Conservation (phyloP, 2,329 filamentous ascomycete genomes). For the Ceratocystis smalleyi region DNA sequence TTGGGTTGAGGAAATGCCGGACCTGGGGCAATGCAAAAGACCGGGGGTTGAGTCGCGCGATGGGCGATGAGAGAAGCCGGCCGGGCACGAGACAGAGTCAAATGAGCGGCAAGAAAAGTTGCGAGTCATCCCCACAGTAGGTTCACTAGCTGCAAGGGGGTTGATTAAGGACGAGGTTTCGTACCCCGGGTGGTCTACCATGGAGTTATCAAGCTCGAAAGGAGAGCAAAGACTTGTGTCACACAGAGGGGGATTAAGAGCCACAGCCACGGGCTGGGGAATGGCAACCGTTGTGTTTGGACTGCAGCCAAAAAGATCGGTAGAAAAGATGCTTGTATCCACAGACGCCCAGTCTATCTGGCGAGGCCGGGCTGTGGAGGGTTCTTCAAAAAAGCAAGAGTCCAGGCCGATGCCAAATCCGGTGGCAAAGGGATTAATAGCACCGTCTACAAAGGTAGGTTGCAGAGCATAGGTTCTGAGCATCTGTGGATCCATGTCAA, state of each 20-base stretch:
- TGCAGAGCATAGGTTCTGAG: background rate
- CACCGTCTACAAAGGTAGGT: background rate
- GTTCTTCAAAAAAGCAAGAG: background rate
- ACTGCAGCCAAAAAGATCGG: background rate
- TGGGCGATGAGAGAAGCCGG: background rate
- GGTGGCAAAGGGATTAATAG: background rate
- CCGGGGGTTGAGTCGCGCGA: background rate
- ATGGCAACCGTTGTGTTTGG: background rate
- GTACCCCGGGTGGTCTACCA: background rate
- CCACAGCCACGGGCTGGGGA: background rate
- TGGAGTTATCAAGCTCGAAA: background rate
- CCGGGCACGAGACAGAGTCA: background rate
- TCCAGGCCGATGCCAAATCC: background rate
- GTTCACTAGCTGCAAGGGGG: background rate
- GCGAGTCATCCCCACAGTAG: background rate
- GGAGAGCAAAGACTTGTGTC: background rate
- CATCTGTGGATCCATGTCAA: background rate
- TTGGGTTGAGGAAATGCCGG: background rate
- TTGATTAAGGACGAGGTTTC: background rate
- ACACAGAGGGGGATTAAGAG: background rate
- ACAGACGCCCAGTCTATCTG: background rate
- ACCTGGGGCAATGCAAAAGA: background rate
- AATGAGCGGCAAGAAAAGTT: background rate
- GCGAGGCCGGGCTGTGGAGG: background rate
- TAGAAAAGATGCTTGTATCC: background rate